Evolutionary conservation across 768 basidiomycete species (phyloP), one percentile per base, ranked within the genome.

Genomic region (Boletus vermiculosoides): DNA sequence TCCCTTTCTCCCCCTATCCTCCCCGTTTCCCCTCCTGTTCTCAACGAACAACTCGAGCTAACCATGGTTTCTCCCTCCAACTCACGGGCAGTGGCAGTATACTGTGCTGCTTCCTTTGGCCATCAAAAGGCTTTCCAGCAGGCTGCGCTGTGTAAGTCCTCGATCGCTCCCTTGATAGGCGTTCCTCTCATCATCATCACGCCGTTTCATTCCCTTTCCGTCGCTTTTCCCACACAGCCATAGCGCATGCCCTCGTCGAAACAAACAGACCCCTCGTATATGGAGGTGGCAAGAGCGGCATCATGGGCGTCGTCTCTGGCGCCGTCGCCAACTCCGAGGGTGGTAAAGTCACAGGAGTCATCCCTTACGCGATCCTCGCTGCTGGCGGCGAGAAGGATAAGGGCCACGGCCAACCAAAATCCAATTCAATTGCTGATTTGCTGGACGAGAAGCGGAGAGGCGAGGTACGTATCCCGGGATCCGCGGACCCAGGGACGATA

Each of bases 271-370:
- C 85, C 4, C 78, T 97, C 15, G 81, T 98, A 3, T 98, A 97
- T 67, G 94, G 94, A 2, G 94, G 94, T 8, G 94, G 93, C 0
- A 77, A 79, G 20, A 77, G 78, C 42, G 94, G 94, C 1, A 78
- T 96, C 59, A 97, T 97, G 94, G 94, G 94, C 59, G 71, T 82
- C 45, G 85, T 94, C 10, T 89, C 91, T 0, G 74, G 77, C 13
- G 74, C 88, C 0, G 87, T 81, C 1, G 74, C 90, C 9, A 77
- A 86, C 56, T 33, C 16, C 6, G 74, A 75, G 4, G 88, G 88
- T 10, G 92, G 93, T 1, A 74, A 79, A 41, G 90, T 89, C 25
- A 88, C 83, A 5, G 94, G 94, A 4, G 76, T 98, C 44, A 75
- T 91, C 28, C 94, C 94, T 0, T 79, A 77, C 39, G 91, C 92